Conservation (phyloP, 208 protist genomes). For the Leishmania amazonensis region DNA sequence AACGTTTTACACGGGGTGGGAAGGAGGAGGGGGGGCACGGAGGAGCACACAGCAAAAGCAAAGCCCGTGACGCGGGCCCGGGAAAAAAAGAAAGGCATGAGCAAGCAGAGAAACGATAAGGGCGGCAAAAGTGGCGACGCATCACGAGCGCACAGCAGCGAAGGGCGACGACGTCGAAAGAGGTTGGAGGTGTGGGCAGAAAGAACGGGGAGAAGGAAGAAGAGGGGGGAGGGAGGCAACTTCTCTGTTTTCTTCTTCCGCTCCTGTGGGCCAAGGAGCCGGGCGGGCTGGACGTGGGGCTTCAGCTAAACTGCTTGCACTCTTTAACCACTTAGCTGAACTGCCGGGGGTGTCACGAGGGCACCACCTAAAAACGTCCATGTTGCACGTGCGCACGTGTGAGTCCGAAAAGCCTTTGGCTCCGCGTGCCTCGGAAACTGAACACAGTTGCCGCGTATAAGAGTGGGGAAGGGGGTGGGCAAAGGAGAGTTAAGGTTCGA, state of each 20-base stretch:
- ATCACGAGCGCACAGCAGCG: not conserved
- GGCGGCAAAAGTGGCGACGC: not conserved
- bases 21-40: too few relatives aligned
- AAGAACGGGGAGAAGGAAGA: not conserved
- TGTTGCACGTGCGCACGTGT: not conserved
- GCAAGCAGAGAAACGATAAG: not conserved
- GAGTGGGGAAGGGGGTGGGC: too few relatives aligned
- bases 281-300: too few relatives aligned
- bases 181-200: not conserved
- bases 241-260: not conserved
- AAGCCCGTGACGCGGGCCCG: not conserved
- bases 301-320: not conserved
- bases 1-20: too few relatives aligned
- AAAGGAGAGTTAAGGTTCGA: not conserved
- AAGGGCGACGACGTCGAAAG: not conserved
- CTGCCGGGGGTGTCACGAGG: not conserved
- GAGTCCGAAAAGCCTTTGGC: not conserved
- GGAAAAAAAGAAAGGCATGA: not conserved
- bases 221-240: not conserved
- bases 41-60: too few relatives aligned
- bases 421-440: not conserved
- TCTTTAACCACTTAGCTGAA: not conserved
- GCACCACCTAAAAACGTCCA: not conserved
- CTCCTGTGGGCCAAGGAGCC: not conserved
- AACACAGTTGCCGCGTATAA: not conserved